phyloP scores from a whole-genome alignment of 108 stramenopile genomes.

The Cylindrotheca closterium region DNA sequence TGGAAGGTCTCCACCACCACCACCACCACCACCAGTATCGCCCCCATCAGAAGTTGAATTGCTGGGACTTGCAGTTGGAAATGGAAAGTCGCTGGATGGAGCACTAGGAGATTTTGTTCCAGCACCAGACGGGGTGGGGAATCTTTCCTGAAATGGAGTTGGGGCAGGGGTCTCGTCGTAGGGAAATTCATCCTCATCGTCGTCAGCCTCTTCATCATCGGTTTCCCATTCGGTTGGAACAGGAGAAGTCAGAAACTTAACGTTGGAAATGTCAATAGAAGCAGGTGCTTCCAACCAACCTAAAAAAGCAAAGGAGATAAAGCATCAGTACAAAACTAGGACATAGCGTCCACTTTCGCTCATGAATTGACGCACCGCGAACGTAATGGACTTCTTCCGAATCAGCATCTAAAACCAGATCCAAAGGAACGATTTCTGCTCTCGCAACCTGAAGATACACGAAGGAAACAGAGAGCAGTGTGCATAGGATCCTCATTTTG shows the following conservation, averaged over 20 bases:
- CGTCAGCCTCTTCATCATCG: not conserved
- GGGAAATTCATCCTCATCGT: slow-evolving; percentile 1
- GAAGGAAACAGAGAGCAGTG: too few relatives aligned
- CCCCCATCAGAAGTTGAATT: too few relatives aligned
- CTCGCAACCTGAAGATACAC: slow-evolving; percentile 3
- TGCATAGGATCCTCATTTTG: too few relatives aligned
- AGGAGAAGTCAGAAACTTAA: slow-evolving; percentile 36
- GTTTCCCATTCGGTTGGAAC: not conserved
- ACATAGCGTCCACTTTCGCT: too few relatives aligned
- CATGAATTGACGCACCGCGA: slow-evolving; percentile 3
- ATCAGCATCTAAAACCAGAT: slow-evolving; percentile 5
- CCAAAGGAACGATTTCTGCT: slow-evolving; percentile 9
- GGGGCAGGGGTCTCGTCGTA: not conserved
- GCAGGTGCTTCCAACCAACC: slow-evolving; percentile 70
- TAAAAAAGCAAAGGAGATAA: not conserved
- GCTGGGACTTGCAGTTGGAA: not conserved
- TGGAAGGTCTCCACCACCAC: slow-evolving; percentile 4
- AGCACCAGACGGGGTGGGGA: too few relatives aligned
- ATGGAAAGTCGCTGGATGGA: too few relatives aligned
- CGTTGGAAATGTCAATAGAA: slow-evolving; percentile 50
- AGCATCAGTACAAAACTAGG: not conserved
- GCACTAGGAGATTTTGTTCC: too few relatives aligned
- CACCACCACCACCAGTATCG: not conserved
- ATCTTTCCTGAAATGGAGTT: too few relatives aligned
- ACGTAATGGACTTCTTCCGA: slow-evolving; percentile 28